Base-by-base conservation (phyloP, 2,329 filamentous ascomycete genomes). In the Botrytis aclada region DNA sequence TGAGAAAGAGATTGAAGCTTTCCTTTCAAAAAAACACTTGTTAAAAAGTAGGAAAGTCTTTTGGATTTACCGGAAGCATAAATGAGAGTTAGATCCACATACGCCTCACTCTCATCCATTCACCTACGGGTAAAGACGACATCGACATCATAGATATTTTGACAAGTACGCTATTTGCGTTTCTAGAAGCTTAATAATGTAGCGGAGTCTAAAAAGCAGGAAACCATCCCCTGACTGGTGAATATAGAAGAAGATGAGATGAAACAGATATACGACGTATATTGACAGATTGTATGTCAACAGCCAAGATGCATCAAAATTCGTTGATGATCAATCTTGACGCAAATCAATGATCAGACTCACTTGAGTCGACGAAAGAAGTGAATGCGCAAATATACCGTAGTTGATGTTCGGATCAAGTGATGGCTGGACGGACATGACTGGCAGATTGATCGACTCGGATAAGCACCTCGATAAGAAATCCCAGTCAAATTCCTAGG, bases 381-480 rank as follows among this genome's bases (percentile, higher is more conserved):
- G 51, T 56, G 51, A 45, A 64, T 43, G 39, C 7, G 39, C 39
- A n/a, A n/a, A 32, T 34, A 34, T 34, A 34, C 29, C 16, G 56
- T n/a, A n/a, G n/a, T 58, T 22, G 29, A 58, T 34, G 56, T 32
- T 34, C 56, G 56, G 29, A 58, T 20, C 56, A 34, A 12, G 56
- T 60, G 56, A 37, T 22, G 34, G 25, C 5, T 29, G 25, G 51
- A n/a, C 47, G n/a, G 47, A n/a, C 45, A 51, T 9, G 18, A 10
- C 47, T 54, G 47, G 45, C 45, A 51, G 25, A 54, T 54, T 54
- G 51, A 37, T 62, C 37, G 37, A 62, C 60, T n/a, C 60, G 25
- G 60, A 62, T 62, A 62, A 62, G 60, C 60, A 62, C 16, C 60
- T 41, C 37, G 67, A 70, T 70, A 70, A 70, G 67, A 45, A 56